Conservation (phyloP, 1,284 basidiomycete species). For the Ceratobasidium theobromae region DNA sequence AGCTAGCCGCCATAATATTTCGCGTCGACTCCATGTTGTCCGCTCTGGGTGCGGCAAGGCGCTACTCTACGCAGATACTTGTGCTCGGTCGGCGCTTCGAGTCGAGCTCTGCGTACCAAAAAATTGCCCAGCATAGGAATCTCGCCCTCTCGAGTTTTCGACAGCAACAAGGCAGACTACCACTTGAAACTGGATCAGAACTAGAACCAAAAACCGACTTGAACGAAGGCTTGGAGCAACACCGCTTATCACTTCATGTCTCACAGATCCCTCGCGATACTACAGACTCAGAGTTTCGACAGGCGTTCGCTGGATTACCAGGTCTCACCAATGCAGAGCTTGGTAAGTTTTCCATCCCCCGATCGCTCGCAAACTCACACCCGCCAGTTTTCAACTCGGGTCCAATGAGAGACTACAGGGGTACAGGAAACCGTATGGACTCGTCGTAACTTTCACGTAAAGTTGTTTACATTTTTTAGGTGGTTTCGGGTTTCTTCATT, state of each 20-base stretch:
- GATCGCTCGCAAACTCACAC: not conserved
- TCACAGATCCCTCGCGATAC: not conserved
- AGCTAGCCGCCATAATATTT: not conserved
- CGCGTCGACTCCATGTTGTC: not conserved
- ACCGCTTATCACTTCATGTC: slow-evolving; percentile 1
- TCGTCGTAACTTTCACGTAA: not conserved
- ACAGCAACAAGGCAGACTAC: not conserved
- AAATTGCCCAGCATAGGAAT: not conserved
- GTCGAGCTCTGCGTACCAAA: not conserved
- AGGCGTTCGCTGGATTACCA: not conserved
- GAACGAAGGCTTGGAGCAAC: not conserved
- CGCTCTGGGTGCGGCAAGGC: not conserved
- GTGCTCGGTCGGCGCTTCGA: not conserved
- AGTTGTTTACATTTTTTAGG: not conserved
- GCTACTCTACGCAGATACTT: not conserved
- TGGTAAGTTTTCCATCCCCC: not conserved
- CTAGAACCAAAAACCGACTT: not conserved
- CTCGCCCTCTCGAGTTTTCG: not conserved
- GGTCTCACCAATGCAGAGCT: slow-evolving; percentile 6
- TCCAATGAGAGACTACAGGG: slow-evolving; percentile 1
- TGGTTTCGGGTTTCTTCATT: slow-evolving; percentile 24
- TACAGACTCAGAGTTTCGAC: slow-evolving; percentile 8
- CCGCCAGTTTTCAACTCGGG: slow-evolving; percentile 20
- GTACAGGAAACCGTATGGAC: slow-evolving; percentile 1
- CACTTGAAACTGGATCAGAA: not conserved